Conservation (phyloP, 176 grass and related monocot species). For the Aegilops longissima region DNA sequence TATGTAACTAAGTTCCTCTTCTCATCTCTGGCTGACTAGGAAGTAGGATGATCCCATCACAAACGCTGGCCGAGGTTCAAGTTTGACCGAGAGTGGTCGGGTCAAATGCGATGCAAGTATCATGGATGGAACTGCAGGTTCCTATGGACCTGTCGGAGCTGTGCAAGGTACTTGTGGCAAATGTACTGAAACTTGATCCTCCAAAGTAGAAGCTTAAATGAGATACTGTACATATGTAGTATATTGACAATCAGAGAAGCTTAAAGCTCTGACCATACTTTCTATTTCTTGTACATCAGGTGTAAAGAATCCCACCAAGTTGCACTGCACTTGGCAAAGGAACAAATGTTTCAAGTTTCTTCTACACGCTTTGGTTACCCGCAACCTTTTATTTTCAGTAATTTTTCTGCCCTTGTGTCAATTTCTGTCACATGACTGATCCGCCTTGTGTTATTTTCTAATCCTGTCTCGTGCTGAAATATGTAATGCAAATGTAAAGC, state of each 20-base stretch:
- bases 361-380: not conserved
- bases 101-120: slow-evolving; percentile 95
- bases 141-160: slow-evolving; percentile 82
- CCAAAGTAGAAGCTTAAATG: not conserved
- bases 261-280: slow-evolving; percentile 15
- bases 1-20: slow-evolving; percentile 4
- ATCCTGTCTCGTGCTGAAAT: slow-evolving; percentile 13
- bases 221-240: not conserved
- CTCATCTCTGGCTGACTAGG: slow-evolving; percentile 49
- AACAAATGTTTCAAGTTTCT: slow-evolving; percentile 42
- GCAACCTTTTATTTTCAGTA: not conserved
- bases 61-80: slow-evolving; percentile 85
- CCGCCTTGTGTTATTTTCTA: not conserved
- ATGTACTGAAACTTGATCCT: slow-evolving; percentile 11
- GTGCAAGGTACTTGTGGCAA: slow-evolving; percentile 61
- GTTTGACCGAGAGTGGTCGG: slow-evolving; percentile 74
- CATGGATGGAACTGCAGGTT: slow-evolving; percentile 79
- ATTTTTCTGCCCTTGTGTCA: not conserved
- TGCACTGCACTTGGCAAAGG: slow-evolving; percentile 66
- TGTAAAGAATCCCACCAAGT: slow-evolving; percentile 84
- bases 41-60: slow-evolving; percentile 87
- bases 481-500: not conserved
- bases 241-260: not conserved
- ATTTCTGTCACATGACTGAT: not conserved
- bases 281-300: slow-evolving; percentile 77